Evolutionary conservation across 331 rosid species (phyloP).

Genomic region (Rhamnella rubrinervis): DNA sequence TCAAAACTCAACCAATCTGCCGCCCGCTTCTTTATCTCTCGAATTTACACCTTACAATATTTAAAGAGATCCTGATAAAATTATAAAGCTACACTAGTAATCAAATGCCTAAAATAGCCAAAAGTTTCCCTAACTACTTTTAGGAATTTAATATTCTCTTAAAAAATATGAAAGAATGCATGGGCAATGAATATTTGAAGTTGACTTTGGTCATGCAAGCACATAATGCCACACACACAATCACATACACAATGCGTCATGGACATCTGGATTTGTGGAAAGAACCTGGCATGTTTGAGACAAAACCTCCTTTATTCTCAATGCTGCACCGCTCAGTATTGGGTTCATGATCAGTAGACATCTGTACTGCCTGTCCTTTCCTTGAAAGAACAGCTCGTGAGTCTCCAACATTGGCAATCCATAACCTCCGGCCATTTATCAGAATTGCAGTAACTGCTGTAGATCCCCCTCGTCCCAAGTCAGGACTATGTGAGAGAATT

Average conservation of each 20-base stretch:
- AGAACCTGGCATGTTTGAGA: slow-evolving; percentile 91
- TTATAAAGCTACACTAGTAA: neutral
- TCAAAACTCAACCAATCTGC: neutral
- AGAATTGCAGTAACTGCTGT: slow-evolving; percentile 92
- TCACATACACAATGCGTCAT: neutral
- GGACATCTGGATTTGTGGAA: slow-evolving; percentile 18
- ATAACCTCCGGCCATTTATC: slow-evolving; percentile 57
- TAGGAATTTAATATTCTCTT: neutral
- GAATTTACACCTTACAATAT: neutral
- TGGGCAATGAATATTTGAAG: neutral
- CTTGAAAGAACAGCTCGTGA: slow-evolving; percentile 85
- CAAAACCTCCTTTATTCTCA: slow-evolving; percentile 84
- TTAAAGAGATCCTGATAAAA: neutral
- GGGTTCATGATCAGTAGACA: slow-evolving; percentile 77
- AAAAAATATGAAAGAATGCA: neutral
- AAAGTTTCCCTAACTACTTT: neutral
- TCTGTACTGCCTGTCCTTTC: slow-evolving; percentile 63
- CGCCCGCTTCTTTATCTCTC: neutral
- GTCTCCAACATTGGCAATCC: slow-evolving; percentile 92
- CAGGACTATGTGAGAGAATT: slow-evolving; percentile 76
- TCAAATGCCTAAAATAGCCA: neutral
- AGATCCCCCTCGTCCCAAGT: slow-evolving; percentile 90
- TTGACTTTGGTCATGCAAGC: neutral
- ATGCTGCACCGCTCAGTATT: slow-evolving; percentile 75
- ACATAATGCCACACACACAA: neutral